Conservation (phyloP, 305 asterid species). For the Lippia alba region DNA sequence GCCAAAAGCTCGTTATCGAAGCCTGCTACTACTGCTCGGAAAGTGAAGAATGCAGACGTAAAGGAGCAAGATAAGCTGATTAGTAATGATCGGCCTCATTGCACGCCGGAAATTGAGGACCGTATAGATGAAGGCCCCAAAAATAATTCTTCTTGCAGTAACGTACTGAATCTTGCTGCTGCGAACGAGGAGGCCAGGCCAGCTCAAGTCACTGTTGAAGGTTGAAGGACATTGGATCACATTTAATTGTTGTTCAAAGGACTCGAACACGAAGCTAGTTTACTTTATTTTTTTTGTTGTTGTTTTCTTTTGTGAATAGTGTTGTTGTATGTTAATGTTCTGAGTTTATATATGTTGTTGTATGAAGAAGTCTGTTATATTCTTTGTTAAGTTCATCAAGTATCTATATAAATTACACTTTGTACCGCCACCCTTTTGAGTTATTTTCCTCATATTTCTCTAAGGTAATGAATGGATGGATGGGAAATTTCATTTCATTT, state of each 20-base stretch:
- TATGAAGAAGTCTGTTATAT: conserved; percentile 9
- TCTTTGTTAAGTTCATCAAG: neutral
- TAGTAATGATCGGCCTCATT: no score
- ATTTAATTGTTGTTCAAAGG: neutral
- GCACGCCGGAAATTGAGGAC: conserved; percentile 16
- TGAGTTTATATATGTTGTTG: conserved; percentile 28
- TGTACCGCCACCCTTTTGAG: no score
- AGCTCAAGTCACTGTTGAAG: conserved; percentile 49
- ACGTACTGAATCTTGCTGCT: conserved; percentile 14
- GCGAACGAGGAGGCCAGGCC: conserved; percentile 28
- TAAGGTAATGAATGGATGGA: no score
- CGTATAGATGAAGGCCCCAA: conserved; percentile 24
- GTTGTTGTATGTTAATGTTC: conserved; percentile 34
- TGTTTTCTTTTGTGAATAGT: conserved; percentile 45
- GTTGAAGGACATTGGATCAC: conserved; percentile 29
- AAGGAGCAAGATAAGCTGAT: conserved; percentile 25
- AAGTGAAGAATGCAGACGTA: conserved; percentile 32
- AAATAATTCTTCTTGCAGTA: conserved; percentile 20
- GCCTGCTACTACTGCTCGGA: conserved; percentile 33
- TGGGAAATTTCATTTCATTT: no score
- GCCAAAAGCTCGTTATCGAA: conserved; percentile 40
- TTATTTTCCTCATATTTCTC: no score
- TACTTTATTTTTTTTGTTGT: conserved; percentile 30
- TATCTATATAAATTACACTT: neutral
- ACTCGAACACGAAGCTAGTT: neutral